phyloP scores from a whole-genome alignment of 2,329 filamentous ascomycete species.

The Trichoderma atrobrunneum region DNA sequence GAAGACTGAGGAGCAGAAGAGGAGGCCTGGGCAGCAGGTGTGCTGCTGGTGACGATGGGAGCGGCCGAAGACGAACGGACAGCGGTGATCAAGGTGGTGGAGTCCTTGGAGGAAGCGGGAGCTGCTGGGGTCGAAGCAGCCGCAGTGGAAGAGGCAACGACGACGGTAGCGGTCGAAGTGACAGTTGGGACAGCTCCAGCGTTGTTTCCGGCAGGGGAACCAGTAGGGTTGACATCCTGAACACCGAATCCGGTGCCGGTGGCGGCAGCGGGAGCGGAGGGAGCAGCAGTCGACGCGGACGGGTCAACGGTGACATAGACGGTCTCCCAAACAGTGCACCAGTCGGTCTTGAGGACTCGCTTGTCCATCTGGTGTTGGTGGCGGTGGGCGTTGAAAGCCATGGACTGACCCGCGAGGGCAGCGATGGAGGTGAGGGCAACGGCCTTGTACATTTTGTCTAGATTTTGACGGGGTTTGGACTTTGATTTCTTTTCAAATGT shows the following conservation, averaged over 20 bases:
- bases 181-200: background rate
- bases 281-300: conserved; percentile 2
- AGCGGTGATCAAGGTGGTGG: conserved; percentile 28
- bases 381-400: conserved; percentile 43
- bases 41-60: background rate
- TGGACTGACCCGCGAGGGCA: conserved; percentile 43
- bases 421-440: conserved; percentile 42
- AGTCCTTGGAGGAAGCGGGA: conserved; percentile 18
- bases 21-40: background rate
- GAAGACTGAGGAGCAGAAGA: background rate
- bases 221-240: conserved; percentile 4
- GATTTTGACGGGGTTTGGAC: background rate
- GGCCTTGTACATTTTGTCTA: conserved; percentile 43
- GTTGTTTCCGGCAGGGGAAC: background rate
- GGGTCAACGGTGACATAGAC: conserved; percentile 36
- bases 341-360: conserved; percentile 36
- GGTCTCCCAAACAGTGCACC: conserved; percentile 42
- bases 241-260: conserved; percentile 13
- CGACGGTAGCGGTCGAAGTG: conserved; percentile 2
- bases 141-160: conserved; percentile 8
- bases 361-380: conserved; percentile 38
- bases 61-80: conserved; percentile 25
- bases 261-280: conserved; percentile 9
- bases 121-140: background rate
- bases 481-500: conserved; percentile 17